phyloP scores from a whole-genome alignment of 305 asterid species.

The Ilex paraguariensis region DNA sequence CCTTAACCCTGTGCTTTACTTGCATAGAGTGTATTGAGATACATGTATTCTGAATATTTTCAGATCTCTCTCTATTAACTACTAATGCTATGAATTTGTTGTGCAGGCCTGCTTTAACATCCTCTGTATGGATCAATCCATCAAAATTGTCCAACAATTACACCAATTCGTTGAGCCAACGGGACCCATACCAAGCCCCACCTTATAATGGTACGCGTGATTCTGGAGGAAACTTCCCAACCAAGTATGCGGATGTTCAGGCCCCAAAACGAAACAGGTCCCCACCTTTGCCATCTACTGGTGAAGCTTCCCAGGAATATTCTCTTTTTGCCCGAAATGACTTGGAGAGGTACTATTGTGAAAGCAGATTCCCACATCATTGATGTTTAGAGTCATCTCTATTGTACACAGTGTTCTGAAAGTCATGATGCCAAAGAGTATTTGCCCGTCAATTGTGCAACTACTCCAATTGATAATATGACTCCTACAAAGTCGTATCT shows the following conservation, averaged over 20 bases:
- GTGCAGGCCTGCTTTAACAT: conserved; percentile 43
- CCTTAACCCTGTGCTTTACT: no score
- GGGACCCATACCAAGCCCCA: conserved; percentile 26
- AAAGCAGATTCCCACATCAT: conserved; percentile 7
- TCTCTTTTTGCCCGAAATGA: conserved; percentile 27
- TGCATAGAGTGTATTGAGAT: no score
- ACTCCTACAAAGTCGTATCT: no score
- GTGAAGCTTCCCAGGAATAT: conserved; percentile 30
- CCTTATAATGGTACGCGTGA: conserved; percentile 26
- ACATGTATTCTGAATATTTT: no score
- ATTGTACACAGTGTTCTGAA: no score
- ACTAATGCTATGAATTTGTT: conserved; percentile 7
- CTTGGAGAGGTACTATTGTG: conserved; percentile 40
- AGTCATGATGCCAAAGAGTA: no score
- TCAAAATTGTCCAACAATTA: conserved; percentile 30
- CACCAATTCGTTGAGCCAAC: conserved; percentile 29
- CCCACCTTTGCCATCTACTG: conserved; percentile 39
- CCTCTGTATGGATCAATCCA: conserved; percentile 35
- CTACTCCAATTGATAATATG: no score
- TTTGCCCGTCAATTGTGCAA: no score
- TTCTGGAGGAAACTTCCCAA: conserved; percentile 39
- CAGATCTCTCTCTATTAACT: no score
- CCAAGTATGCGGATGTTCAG: conserved; percentile 41
- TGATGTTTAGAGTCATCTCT: conserved; percentile 1
- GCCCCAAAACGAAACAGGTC: conserved; percentile 72